These are phyloP conservation scores for Blastomyces parvus DNA, from an alignment of 2,329 filamentous ascomycete species.

Conservation along the genomic window DNA sequence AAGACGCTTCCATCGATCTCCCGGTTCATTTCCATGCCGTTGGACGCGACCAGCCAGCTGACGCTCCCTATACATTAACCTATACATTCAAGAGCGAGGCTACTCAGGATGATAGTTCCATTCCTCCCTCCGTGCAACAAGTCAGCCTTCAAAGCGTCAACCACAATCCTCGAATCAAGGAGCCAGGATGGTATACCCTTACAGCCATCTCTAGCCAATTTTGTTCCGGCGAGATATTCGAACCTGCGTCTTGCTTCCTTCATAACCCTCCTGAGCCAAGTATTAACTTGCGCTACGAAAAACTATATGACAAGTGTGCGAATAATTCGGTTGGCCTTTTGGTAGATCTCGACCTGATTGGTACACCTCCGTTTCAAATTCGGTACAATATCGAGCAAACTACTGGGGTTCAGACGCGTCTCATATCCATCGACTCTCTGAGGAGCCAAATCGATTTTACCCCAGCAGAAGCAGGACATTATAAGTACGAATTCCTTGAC, in stretches of 20 bases:
- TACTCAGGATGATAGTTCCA: constrained; percentile 57
- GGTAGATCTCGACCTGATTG: constrained; percentile 80
- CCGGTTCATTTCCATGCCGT: constrained; percentile 62
- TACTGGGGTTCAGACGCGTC: constrained; percentile 47
- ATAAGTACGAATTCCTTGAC: constrained; percentile 74
- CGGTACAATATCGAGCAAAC: constrained; percentile 60
- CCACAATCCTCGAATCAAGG: constrained; percentile 59
- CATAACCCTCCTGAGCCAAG: constrained; percentile 84
- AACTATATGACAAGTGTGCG: constrained; percentile 89
- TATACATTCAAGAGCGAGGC: constrained; percentile 76
- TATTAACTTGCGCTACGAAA: constrained; percentile 61
- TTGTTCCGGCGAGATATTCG: constrained; percentile 79
- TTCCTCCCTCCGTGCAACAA: constrained; percentile 48
- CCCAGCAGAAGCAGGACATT: constrained; percentile 70
- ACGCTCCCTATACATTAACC: constrained; percentile 61
- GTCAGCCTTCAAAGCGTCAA: constrained; percentile 49
- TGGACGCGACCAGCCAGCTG: constrained; percentile 46
- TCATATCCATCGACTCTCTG: constrained; percentile 56
- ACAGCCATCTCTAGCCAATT: constrained; percentile 68
- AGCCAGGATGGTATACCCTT: constrained; percentile 78
- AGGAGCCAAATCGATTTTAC: constrained; percentile 77
- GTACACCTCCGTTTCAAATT: constrained; percentile 84
- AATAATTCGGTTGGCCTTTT: constrained; percentile 85
- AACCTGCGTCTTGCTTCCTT: constrained; percentile 87
- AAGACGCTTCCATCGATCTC: constrained; percentile 56